These are phyloP conservation scores for Mortierella sp. DNA, from an alignment of 371 early-diverging fungal genomes.

Conservation along the genomic window DNA sequence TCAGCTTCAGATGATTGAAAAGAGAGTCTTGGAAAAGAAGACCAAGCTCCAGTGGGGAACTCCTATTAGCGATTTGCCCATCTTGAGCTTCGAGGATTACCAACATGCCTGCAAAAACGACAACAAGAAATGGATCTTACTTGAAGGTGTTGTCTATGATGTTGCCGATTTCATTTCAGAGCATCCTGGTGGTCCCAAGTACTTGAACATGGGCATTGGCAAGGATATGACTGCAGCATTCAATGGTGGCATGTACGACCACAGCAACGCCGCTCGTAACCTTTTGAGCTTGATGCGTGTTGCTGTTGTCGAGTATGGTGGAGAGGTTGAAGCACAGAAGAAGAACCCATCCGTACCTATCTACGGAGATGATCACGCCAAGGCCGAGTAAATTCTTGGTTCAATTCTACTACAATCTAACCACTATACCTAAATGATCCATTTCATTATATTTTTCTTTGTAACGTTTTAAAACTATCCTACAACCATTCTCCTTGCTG, in stretches of 20 bases:
- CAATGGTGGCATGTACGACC: constrained; percentile 92
- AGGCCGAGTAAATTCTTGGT: constrained; percentile 28
- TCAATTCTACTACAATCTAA: not conserved
- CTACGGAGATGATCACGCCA: constrained; percentile 50
- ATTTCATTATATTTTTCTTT: not conserved
- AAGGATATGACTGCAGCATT: constrained; percentile 91
- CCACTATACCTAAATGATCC: not conserved
- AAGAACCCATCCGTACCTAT: constrained; percentile 52
- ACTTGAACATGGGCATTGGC: constrained; percentile 53
- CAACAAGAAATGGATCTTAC: constrained; percentile 87
- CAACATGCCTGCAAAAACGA: constrained; percentile 74
- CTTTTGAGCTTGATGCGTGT: constrained; percentile 80
- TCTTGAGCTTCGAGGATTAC: constrained; percentile 83
- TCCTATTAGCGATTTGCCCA: constrained; percentile 79
- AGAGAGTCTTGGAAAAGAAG: constrained; percentile 80
- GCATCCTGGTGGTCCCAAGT: constrained; percentile 88
- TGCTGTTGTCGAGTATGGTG: constrained; percentile 72
- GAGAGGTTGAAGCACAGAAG: constrained; percentile 65
- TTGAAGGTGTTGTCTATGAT: constrained; percentile 94
- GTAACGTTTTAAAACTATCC: not conserved
- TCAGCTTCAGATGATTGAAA: constrained; percentile 85
- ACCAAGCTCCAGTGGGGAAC: constrained; percentile 82
- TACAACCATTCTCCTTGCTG: constrained; percentile 8
- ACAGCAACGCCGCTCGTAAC: constrained; percentile 87
- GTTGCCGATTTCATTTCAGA: constrained; percentile 90